Percentiles rank a stretch among this genome's conserved stretches.
Conservation (phyloP, 768 basidiomycete species). For the Pilatotrama ljubarskyi region DNA sequence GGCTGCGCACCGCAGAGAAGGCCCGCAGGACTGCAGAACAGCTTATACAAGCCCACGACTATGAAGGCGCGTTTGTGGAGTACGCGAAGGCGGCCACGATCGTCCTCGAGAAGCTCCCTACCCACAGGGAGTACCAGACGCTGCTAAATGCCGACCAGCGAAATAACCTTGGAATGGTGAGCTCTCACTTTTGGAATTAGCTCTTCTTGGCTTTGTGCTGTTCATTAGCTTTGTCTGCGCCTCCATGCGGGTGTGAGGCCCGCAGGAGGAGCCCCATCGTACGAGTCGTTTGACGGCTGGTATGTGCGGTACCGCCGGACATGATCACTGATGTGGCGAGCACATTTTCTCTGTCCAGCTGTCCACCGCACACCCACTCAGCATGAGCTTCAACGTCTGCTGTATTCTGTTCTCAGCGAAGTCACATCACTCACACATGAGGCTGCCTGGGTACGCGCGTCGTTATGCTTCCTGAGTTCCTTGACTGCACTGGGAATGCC, state of each 20-base stretch:
- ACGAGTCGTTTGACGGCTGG: neutral
- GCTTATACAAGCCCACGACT: slow-evolving; percentile 49
- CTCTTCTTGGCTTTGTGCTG: neutral
- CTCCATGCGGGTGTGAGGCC: neutral
- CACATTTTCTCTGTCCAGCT: neutral
- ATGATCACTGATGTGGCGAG: neutral
- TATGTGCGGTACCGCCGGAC: neutral
- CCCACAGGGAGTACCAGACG: slow-evolving; percentile 63
- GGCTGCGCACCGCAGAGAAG: slow-evolving; percentile 63
- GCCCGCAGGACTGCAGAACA: slow-evolving; percentile 57
- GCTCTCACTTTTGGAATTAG: slow-evolving; percentile 29
- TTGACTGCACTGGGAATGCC: too few species aligned
- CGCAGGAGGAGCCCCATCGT: neutral
- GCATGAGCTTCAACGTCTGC: neutral
- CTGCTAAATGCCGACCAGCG: slow-evolving; percentile 59
- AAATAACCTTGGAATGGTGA: slow-evolving; percentile 66
- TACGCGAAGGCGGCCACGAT: slow-evolving; percentile 75
- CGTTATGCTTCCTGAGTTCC: too few species aligned
- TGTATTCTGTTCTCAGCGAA: neutral
- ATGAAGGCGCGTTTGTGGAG: slow-evolving; percentile 71
- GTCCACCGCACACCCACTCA: too few species aligned
- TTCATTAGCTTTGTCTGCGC: neutral
- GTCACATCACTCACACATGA: too few species aligned
- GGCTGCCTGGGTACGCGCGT: too few species aligned
- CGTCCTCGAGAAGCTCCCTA: slow-evolving; percentile 76